Conservation (phyloP, 805 yeast genomes). For the Blastobotrys attinorum region DNA sequence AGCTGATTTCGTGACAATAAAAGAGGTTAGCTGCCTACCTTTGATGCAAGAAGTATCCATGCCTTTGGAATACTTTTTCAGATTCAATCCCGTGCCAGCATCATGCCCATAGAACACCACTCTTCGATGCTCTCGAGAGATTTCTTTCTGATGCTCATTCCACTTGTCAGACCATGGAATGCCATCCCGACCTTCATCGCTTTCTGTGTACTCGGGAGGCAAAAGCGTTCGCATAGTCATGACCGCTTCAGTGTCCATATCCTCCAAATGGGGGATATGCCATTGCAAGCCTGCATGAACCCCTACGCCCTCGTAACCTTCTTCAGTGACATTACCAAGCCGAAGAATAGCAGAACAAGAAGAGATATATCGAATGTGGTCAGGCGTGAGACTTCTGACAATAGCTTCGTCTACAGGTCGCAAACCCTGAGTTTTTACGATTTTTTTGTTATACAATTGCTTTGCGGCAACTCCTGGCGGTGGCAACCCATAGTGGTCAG, state of each 20-base stretch:
- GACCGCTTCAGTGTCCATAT: slow-evolving; percentile 55
- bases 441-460: slow-evolving; percentile 8
- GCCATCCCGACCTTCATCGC: slow-evolving; percentile 41
- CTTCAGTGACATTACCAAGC: slow-evolving; percentile 47
- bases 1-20: slow-evolving; percentile 34
- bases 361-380: slow-evolving; percentile 54
- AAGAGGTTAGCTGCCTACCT: slow-evolving; percentile 63
- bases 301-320: slow-evolving; percentile 42
- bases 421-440: background rate
- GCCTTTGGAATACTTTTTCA: slow-evolving; percentile 64
- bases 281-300: slow-evolving; percentile 82
- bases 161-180: slow-evolving; percentile 54
- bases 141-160: slow-evolving; percentile 36
- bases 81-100: slow-evolving; percentile 65
- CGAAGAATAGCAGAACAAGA: slow-evolving; percentile 55
- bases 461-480: slow-evolving; percentile 17
- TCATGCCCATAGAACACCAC: slow-evolving; percentile 82
- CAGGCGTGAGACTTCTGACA: slow-evolving; percentile 48
- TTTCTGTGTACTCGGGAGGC: slow-evolving; percentile 52
- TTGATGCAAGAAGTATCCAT: slow-evolving; percentile 76
- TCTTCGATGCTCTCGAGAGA: slow-evolving; percentile 22
- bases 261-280: slow-evolving; percentile 42
- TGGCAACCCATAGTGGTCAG: slow-evolving; percentile 45
- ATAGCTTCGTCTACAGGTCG: slow-evolving; percentile 25
- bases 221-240: slow-evolving; percentile 63